Conservation (phyloP, 1,284 basidiomycete species). For the Ganoderma meredithae region DNA sequence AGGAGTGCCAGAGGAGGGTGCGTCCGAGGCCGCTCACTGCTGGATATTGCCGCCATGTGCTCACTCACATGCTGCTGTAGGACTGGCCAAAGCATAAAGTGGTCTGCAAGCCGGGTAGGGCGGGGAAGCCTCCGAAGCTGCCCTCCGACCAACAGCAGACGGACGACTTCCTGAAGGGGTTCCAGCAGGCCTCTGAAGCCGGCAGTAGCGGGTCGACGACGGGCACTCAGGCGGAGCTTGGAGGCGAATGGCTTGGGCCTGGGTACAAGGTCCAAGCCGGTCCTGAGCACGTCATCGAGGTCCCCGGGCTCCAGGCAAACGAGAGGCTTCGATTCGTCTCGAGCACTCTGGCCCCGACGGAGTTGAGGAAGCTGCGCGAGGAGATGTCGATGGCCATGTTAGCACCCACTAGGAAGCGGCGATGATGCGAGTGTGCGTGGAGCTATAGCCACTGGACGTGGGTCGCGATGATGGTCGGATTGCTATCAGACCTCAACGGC, state of each 20-base stretch:
- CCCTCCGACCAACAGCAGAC: not conserved
- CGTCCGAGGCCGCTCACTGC: no score
- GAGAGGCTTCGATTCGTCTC: conserved; percentile 12
- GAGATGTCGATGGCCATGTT: conserved; percentile 4
- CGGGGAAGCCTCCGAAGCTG: conserved; percentile 5
- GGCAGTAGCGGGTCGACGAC: not conserved
- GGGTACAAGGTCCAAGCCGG: conserved; percentile 7
- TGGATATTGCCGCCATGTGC: no score
- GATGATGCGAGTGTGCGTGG: not conserved
- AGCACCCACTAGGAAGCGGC: not conserved
- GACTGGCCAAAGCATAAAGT: conserved; percentile 16
- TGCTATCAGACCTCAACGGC: no score
- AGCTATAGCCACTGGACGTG: no score
- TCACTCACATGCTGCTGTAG: not conserved
- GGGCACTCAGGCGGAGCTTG: conserved; percentile 3
- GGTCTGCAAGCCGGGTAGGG: conserved; percentile 9
- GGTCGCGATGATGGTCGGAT: no score
- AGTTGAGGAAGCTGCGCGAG: conserved; percentile 14
- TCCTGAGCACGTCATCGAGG: conserved; percentile 11
- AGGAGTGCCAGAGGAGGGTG: conserved; percentile 22
- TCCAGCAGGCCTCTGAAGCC: not conserved
- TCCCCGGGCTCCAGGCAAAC: not conserved
- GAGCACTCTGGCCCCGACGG: conserved; percentile 12
- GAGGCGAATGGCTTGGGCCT: conserved; percentile 10
- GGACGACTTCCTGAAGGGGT: conserved; percentile 1